Evolutionary conservation across 768 basidiomycete genomes (phyloP), one percentile per base, ranked within the genome.

Genomic region (Russula lepida): DNA sequence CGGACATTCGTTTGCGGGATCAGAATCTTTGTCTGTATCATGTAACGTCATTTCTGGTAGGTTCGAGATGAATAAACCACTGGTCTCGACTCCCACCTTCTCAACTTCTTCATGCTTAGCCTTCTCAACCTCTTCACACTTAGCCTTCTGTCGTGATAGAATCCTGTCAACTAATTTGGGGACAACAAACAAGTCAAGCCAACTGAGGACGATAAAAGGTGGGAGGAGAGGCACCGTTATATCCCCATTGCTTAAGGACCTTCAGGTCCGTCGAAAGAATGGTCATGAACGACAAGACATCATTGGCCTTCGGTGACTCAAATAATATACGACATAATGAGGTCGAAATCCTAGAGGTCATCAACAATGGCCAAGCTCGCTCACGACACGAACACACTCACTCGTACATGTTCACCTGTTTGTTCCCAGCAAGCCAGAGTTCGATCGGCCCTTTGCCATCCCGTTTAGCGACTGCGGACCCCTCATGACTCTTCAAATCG

Each of bases 191-290:
- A 68, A 35, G 35, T 61, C 49, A 56, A 56, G 27, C 3, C 23
- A 44, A 66, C 69, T 52, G 65, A 67, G 55, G 37, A 6, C 23
- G 25, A 48, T 30, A 58, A 19, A 13, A 9, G 12, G 12, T 9
- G 60, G 41, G 8, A 41, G 11, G 68, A 76, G 5, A 68, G 76
- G 5, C 64, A 88, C 90, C 86, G 67, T 93, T 92, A 69, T 92
- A 95, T 5, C 92, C 94, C 64, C 92, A 78, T 39, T 92, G 77
- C 68, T 85, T 86, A 64, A 97, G 71, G 2, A 89, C 84, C 60
- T 84, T 81, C 41, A 98, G 74, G 64, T 95, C 92, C 0, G 95
- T 98, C 0, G 92, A 92, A n/a, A 99, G 78, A 54, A 99, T 92
- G 0, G 94, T 97, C 83, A 92, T 89, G 65, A 98, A 86, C 6